Evolutionary conservation across 768 basidiomycete species (phyloP).

Genomic region (Nidularia sp.): DNA sequence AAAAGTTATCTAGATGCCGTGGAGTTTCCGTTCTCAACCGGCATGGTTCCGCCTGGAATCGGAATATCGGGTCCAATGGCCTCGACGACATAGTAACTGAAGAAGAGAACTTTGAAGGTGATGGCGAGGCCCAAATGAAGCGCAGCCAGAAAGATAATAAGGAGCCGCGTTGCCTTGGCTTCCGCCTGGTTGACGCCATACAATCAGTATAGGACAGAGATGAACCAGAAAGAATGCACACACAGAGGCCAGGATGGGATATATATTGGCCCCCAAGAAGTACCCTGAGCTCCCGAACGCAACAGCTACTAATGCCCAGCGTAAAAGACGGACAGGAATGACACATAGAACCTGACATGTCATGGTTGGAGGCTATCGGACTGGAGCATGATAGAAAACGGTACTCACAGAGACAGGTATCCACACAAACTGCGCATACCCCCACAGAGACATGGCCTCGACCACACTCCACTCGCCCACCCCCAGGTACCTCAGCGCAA

Average conservation of each 20-base stretch:
- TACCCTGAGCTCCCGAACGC: conserved; percentile 82
- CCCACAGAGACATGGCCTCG: conserved; percentile 80
- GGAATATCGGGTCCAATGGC: conserved; percentile 38
- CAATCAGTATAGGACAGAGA: not conserved
- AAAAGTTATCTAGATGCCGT: too few species aligned
- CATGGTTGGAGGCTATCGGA: too few species aligned
- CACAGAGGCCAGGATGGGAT: conserved; percentile 84
- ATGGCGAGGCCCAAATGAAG: conserved; percentile 81
- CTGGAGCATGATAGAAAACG: too few species aligned
- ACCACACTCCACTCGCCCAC: conserved; percentile 88
- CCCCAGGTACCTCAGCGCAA: conserved; percentile 78
- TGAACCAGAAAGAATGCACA: conserved; percentile 15
- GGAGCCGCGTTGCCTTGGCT: conserved; percentile 78
- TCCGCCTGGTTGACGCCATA: conserved; percentile 54
- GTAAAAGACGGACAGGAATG: conserved; percentile 75
- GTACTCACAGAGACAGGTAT: conserved; percentile 74
- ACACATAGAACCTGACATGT: conserved; percentile 70
- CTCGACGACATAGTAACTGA: conserved; percentile 46
- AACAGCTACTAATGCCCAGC: conserved; percentile 74
- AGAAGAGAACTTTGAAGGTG: conserved; percentile 77
- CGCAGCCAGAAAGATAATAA: conserved; percentile 71
- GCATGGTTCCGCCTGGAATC: conserved; percentile 26
- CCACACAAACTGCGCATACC: conserved; percentile 83
- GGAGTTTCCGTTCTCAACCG: too few species aligned
- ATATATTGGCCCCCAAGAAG: conserved; percentile 82